phyloP scores from a whole-genome alignment of 225 moss, liverwort and hornwort genomes.

The Marchantia polymorpha region DNA sequence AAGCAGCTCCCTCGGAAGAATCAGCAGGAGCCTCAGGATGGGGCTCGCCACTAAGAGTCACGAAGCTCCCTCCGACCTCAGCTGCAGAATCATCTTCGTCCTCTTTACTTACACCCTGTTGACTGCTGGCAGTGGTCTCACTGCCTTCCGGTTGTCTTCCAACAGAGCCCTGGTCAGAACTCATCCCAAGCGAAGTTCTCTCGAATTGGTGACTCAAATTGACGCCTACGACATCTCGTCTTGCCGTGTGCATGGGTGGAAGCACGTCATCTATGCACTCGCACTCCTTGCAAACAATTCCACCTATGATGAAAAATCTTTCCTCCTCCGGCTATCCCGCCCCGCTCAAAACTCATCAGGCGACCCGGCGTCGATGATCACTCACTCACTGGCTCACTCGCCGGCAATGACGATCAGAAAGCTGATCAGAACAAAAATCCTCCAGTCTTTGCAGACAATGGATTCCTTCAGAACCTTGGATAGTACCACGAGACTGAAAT shows the following conservation, averaged over 20 bases:
- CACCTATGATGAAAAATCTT: neutral
- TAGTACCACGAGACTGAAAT: slow-evolving; percentile 1
- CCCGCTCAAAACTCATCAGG: neutral
- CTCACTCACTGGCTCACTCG: slow-evolving; percentile 5
- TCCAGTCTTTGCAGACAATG: slow-evolving; percentile 33
- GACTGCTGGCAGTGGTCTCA: neutral
- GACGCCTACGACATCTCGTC: neutral
- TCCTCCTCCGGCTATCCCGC: too few relatives aligned
- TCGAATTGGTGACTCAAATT: neutral
- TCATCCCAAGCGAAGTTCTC: neutral
- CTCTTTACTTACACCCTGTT: neutral
- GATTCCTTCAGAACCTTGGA: slow-evolving; percentile 22
- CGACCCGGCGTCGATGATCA: neutral
- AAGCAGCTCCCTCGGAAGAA: slow-evolving; percentile 18
- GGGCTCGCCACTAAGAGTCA: neutral
- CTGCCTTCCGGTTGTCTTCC: neutral
- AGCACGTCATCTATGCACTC: neutral
- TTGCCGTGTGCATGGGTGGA: neutral
- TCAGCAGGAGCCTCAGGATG: neutral
- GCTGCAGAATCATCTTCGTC: neutral
- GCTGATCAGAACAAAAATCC: slow-evolving; percentile 23
- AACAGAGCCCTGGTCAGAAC: neutral
- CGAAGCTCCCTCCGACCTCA: neutral
- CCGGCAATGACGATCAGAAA: slow-evolving; percentile 28
- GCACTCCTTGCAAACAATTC: neutral